Evolutionary conservation across 176 grass and related monocot species (phyloP), one percentile per base, ranked within the genome.

Genomic region (Cenchrus fungigraminus): DNA sequence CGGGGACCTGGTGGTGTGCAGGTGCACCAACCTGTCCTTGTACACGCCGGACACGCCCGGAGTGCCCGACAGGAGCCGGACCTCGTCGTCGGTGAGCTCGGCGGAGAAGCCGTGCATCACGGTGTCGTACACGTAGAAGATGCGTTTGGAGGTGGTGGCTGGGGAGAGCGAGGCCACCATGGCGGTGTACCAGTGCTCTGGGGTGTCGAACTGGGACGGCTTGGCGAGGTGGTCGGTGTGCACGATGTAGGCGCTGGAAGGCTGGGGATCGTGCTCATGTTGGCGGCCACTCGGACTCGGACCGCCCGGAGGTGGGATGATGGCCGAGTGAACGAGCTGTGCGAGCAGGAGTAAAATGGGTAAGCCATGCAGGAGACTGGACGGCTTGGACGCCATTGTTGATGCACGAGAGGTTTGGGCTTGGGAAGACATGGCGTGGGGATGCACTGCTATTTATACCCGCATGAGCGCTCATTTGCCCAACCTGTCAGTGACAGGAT

Each of bases 1-100:
- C 43, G 78, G 68, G 8, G 85, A 88, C 62, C 80, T 68, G 11
- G 86, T 88, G 20, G 79, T 84, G 3, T 60, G 86, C 37, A 28
- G 34, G 2, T 70, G 17, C 6, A 78, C 6, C 25, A 49, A 0
- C 32, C 60, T 15, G 65, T 78, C 22, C 45, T 69, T 0, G 73
- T 71, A 63, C 12, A 88, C 51, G 16, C 51, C 86, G 37, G 58
- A 9, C 16, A 84, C 80, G 61, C 86, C 72, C 4, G 70, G n/a
- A 8, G 74, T 22, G 32, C 10, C 5, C 17, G 80, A 68, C 49
- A 88, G 34, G 31, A 4, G 9, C 50, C 44, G 42, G 16, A 65
- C 79, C 54, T 88, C 86, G 28, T 50, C 46, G 17, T 31, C 79
- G 8, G 61, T 68, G 40, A 87, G 78, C 53, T 32, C 13, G 59